A percentile compares a stretch with the other conserved stretches of the same genome.
phyloP scores from a whole-genome alignment of 2,329 filamentous ascomycete species.

The Pochonia chlamydosporia region DNA sequence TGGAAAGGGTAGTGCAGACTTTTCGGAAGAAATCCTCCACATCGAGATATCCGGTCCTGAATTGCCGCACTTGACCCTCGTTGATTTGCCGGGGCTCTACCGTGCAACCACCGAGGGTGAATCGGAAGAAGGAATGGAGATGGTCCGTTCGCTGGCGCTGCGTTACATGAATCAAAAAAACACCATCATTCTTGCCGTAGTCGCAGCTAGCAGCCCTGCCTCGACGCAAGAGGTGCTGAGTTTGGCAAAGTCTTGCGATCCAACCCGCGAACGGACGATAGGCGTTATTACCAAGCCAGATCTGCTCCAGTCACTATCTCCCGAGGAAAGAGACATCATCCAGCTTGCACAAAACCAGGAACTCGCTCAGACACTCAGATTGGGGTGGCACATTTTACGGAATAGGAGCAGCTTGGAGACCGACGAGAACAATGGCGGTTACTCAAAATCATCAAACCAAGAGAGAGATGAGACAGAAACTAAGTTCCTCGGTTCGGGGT shows the following conservation, averaged over 20 bases:
- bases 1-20: slow-evolving; percentile 20
- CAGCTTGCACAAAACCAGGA: neutral
- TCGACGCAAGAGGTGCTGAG: slow-evolving; percentile 47
- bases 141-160: slow-evolving; percentile 33
- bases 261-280: slow-evolving; percentile 39
- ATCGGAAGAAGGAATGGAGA: slow-evolving; percentile 20
- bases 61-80: slow-evolving; percentile 42
- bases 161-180: slow-evolving; percentile 50
- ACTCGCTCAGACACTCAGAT: slow-evolving; percentile 25
- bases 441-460: neutral
- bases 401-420: slow-evolving; percentile 31
- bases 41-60: slow-evolving; percentile 39
- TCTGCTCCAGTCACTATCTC: slow-evolving; percentile 28
- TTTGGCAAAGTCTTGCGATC: slow-evolving; percentile 36
- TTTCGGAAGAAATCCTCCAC: slow-evolving; percentile 40
- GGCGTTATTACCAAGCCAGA: slow-evolving; percentile 55
- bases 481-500: slow-evolving; percentile 20
- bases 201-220: slow-evolving; percentile 43
- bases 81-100: slow-evolving; percentile 48
- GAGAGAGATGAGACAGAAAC: slow-evolving; percentile 21
- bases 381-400: slow-evolving; percentile 32
- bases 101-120: slow-evolving; percentile 25
- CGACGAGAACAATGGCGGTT: slow-evolving; percentile 9
- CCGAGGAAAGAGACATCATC: slow-evolving; percentile 17
- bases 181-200: slow-evolving; percentile 54